These are phyloP conservation scores for Pezicula radicicola DNA, from an alignment of 2,329 filamentous ascomycete genomes.

Conservation along the genomic window DNA sequence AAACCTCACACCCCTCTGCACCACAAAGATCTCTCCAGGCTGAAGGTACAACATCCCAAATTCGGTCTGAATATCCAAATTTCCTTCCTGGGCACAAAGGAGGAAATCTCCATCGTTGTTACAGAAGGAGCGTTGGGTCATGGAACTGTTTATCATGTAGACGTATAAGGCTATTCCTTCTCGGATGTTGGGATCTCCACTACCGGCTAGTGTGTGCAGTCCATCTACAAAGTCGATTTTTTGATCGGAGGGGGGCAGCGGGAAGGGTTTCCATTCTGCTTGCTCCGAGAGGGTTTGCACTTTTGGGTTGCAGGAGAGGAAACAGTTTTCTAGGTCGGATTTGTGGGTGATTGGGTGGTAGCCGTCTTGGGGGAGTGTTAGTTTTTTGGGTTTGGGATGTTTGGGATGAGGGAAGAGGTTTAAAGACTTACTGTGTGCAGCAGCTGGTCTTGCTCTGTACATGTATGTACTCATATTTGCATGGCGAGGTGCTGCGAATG, in stretches of 20 bases:
- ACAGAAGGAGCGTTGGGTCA: slow-evolving; percentile 41
- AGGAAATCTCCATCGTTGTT: slow-evolving; percentile 63
- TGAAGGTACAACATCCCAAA: slow-evolving; percentile 46
- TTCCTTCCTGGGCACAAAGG: slow-evolving; percentile 58
- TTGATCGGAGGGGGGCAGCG: slow-evolving; percentile 43
- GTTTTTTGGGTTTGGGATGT: too few species aligned
- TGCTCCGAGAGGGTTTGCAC: slow-evolving; percentile 43
- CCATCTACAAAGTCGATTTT: slow-evolving; percentile 41
- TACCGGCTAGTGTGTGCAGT: slow-evolving; percentile 43
- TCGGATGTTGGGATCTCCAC: slow-evolving; percentile 43
- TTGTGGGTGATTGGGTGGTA: slow-evolving; percentile 33
- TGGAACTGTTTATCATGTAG: slow-evolving; percentile 41
- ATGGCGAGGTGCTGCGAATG: slow-evolving; percentile 38
- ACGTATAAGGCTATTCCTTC: slow-evolving; percentile 45
- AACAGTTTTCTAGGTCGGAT: slow-evolving; percentile 74
- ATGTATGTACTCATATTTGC: slow-evolving; percentile 40
- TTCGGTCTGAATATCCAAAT: slow-evolving; percentile 64
- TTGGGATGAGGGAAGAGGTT: too few species aligned
- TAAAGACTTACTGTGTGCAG: slow-evolving; percentile 34
- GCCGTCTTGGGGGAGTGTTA: slow-evolving; percentile 51
- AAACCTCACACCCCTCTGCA: slow-evolving; percentile 62
- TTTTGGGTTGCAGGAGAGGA: slow-evolving; percentile 41
- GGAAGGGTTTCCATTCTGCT: slow-evolving; percentile 46
- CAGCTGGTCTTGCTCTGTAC: slow-evolving; percentile 39
- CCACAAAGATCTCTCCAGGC: slow-evolving; percentile 62